phyloP scores from a whole-genome alignment of 1,139 yeast species.

The Magnusiomyces tetraspermus region DNA sequence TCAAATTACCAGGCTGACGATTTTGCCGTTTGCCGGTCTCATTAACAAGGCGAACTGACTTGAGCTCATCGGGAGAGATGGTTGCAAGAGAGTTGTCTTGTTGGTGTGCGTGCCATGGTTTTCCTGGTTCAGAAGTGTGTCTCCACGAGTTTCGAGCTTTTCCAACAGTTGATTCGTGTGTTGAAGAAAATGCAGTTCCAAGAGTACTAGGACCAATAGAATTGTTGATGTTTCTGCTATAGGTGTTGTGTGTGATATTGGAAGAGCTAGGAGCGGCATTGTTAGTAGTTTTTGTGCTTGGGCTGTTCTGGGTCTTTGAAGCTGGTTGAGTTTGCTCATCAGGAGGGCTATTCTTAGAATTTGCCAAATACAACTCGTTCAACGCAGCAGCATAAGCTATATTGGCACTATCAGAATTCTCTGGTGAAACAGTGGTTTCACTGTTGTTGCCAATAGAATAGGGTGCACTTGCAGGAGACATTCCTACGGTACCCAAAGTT shows the following conservation, averaged over 20 bases:
- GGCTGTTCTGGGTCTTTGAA: no score
- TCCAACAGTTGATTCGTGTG: slow-evolving; percentile 13
- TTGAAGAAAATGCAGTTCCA: no score
- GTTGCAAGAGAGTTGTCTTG: slow-evolving; percentile 72
- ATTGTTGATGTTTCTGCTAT: no score
- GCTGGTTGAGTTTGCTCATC: no score
- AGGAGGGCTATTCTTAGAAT: no score
- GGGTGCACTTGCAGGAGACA: slow-evolving; percentile 8
- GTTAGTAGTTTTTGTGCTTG: no score
- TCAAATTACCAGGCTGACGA: background rate
- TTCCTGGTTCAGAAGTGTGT: slow-evolving; percentile 37
- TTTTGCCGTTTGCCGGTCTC: slow-evolving; percentile 8
- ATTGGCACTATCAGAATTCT: background rate
- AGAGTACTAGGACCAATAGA: no score
- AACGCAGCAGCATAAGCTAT: background rate
- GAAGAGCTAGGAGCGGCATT: no score
- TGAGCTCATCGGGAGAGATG: slow-evolving; percentile 74
- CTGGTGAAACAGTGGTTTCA: slow-evolving; percentile 9
- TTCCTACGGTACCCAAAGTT: background rate
- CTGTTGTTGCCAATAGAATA: slow-evolving; percentile 10
- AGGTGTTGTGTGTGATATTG: no score
- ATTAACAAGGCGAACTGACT: slow-evolving; percentile 64
- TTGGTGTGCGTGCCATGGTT: slow-evolving; percentile 42
- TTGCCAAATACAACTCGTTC: background rate
- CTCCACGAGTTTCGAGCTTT: slow-evolving; percentile 64